Percentiles rank a stretch among this genome's conserved stretches.
Evolutionary conservation across 768 basidiomycete species (phyloP).

Genomic region (Termitomyces sp.): DNA sequence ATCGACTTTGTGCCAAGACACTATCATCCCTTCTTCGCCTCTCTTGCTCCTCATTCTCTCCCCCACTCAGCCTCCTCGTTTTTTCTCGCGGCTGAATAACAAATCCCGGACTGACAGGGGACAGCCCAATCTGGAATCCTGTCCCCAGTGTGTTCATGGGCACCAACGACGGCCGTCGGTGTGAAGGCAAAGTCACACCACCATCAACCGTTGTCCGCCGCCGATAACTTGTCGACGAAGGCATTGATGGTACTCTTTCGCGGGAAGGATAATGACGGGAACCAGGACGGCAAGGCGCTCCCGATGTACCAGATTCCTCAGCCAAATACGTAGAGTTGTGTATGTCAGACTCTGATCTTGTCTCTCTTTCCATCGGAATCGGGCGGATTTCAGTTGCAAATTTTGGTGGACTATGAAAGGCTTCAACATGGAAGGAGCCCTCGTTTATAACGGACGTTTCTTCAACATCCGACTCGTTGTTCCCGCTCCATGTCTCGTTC

Average conservation of each 20-base stretch:
- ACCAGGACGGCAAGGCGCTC: neutral
- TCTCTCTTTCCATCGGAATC: slow-evolving; percentile 25
- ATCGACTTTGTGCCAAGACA: slow-evolving; percentile 10
- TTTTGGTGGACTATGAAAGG: neutral
- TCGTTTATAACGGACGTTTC: slow-evolving; percentile 21
- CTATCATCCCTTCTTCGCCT: slow-evolving; percentile 25
- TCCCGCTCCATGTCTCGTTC: slow-evolving; percentile 42
- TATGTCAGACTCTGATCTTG: slow-evolving; percentile 24
- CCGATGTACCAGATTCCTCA: neutral
- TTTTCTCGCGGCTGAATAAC: slow-evolving; percentile 63
- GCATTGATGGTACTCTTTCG: neutral
- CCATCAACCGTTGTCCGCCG: slow-evolving; percentile 10
- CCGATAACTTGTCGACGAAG: neutral
- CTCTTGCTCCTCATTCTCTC: slow-evolving; percentile 29
- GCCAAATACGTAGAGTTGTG: slow-evolving; percentile 2
- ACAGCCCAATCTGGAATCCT: slow-evolving; percentile 73
- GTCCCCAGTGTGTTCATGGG: slow-evolving; percentile 33
- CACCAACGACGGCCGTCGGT: slow-evolving; percentile 18
- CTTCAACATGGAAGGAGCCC: slow-evolving; percentile 2
- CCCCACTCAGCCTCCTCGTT: slow-evolving; percentile 34
- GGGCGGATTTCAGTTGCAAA: slow-evolving; percentile 12
- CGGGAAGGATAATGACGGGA: too few relatives aligned
- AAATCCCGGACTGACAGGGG: slow-evolving; percentile 75
- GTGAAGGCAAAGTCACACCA: neutral
- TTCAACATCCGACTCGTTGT: slow-evolving; percentile 24